These are phyloP conservation scores for Wickerhamiella sergipiensis DNA, from an alignment of 805 yeast species.

Conservation along the genomic window DNA sequence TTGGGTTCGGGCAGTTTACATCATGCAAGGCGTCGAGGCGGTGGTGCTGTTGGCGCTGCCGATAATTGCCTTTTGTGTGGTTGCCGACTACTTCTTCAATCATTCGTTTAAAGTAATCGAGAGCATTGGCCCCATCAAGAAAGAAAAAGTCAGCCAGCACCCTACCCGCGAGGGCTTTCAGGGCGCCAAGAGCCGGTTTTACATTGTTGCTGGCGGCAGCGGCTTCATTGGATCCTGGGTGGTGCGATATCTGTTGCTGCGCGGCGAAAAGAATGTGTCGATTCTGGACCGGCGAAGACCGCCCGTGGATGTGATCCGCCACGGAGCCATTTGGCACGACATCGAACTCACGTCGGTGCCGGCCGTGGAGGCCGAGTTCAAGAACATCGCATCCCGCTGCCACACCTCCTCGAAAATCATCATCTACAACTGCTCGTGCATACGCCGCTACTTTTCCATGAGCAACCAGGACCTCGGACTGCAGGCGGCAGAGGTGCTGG, in stretches of 20 bases:
- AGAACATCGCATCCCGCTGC: constrained; percentile 3
- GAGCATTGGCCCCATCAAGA: constrained; percentile 7
- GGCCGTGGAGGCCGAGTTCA: constrained; percentile 9
- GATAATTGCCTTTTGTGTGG: not conserved
- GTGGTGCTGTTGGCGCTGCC: not conserved
- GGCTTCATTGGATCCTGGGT: constrained; percentile 24
- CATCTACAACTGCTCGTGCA: constrained; percentile 16
- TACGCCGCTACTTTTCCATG: constrained; percentile 16
- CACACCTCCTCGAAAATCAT: constrained; percentile 7
- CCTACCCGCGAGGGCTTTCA: constrained; percentile 11
- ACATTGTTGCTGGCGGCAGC: constrained; percentile 21
- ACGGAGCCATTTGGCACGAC: constrained; percentile 14
- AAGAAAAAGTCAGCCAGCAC: constrained; percentile 5
- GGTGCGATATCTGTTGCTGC: constrained; percentile 18
- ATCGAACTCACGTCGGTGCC: constrained; percentile 9
- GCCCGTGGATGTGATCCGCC: constrained; percentile 17
- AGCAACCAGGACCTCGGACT: constrained; percentile 21
- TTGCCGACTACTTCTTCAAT: not conserved
- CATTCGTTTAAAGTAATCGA: not conserved
- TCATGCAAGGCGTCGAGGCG: not conserved
- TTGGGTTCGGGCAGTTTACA: not conserved
- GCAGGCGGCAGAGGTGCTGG: constrained; percentile 11
- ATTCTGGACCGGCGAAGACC: constrained; percentile 16
- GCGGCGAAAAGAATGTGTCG: constrained; percentile 16
- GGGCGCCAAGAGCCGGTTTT: constrained; percentile 8